A percentile compares a stretch with the other conserved stretches of the same genome.
Conservation (phyloP, 257 asterid species). For the Jacaranda mimosifolia region DNA sequence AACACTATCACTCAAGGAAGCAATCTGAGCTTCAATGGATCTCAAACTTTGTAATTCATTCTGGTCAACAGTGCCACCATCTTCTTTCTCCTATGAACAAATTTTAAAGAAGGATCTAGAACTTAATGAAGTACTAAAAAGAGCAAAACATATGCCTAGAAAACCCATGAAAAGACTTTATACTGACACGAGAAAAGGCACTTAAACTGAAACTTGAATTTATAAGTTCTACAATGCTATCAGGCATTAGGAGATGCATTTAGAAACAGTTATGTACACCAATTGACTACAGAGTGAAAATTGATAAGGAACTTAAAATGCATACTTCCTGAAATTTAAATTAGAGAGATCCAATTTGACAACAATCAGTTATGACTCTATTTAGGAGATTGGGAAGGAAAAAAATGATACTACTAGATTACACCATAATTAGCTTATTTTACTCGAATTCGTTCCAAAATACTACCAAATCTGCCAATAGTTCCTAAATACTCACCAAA, state of each 20-base stretch:
- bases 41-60: slow-evolving; percentile 37
- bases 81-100: slow-evolving; percentile 57
- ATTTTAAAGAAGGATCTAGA: slow-evolving; percentile 9
- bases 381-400: background rate
- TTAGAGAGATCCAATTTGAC: background rate
- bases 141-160: background rate
- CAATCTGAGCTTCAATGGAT: slow-evolving; percentile 77
- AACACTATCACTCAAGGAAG: slow-evolving; percentile 78
- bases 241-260: no score
- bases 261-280: no score
- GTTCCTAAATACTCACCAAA: no score
- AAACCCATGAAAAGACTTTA: background rate
- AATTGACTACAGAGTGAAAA: no score
- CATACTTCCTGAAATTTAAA: no score
- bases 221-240: no score
- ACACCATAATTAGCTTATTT: background rate
- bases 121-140: background rate
- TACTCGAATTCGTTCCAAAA: background rate
- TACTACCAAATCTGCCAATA: no score
- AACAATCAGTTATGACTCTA: no score
- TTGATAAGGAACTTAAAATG: no score
- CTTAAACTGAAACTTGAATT: no score
- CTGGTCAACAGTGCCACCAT: slow-evolving; percentile 32
- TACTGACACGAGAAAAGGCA: no score
- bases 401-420: background rate